Evolutionary conservation across 148 eudicot genomes (phyloP).

Genomic region (Nepenthes gracilis): DNA sequence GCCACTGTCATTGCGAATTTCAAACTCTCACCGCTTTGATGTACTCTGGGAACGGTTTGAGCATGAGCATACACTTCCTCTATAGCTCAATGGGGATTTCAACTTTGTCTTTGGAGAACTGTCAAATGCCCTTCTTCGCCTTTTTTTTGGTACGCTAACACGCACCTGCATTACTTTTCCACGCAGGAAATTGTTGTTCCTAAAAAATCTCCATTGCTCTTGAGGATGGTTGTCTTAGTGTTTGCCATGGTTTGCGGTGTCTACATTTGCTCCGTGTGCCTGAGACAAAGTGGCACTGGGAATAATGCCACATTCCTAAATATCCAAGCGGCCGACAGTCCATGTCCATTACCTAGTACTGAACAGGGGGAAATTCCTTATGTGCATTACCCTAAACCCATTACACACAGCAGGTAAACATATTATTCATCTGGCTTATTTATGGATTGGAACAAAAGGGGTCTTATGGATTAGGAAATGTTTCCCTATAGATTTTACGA

Average conservation of each 20-base stretch:
- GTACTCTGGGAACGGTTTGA: too few relatives aligned
- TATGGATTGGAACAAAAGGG: background rate
- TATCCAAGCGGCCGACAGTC: constrained; percentile 31
- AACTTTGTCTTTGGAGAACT: too few relatives aligned
- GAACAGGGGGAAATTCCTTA: constrained; percentile 41
- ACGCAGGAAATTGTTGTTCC: constrained; percentile 52
- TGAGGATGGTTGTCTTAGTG: constrained; percentile 46
- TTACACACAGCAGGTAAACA: constrained; percentile 53
- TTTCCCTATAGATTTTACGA: background rate
- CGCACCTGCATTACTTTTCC: background rate
- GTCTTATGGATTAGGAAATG: background rate
- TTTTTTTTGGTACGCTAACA: too few relatives aligned
- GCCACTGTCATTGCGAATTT: too few relatives aligned
- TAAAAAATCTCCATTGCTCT: constrained; percentile 37
- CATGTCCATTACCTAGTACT: constrained; percentile 32
- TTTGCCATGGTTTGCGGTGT: constrained; percentile 57
- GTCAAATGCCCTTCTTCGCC: too few relatives aligned
- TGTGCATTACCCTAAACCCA: constrained; percentile 70
- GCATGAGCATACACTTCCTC: too few relatives aligned
- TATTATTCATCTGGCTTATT: background rate
- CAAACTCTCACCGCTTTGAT: too few relatives aligned
- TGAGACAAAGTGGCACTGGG: constrained; percentile 33
- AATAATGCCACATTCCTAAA: constrained; percentile 12
- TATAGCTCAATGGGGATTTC: too few relatives aligned
- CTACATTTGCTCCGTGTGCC: constrained; percentile 42